phyloP scores from a whole-genome alignment of 2,329 filamentous ascomycete species.

The Fusarium setosum region DNA sequence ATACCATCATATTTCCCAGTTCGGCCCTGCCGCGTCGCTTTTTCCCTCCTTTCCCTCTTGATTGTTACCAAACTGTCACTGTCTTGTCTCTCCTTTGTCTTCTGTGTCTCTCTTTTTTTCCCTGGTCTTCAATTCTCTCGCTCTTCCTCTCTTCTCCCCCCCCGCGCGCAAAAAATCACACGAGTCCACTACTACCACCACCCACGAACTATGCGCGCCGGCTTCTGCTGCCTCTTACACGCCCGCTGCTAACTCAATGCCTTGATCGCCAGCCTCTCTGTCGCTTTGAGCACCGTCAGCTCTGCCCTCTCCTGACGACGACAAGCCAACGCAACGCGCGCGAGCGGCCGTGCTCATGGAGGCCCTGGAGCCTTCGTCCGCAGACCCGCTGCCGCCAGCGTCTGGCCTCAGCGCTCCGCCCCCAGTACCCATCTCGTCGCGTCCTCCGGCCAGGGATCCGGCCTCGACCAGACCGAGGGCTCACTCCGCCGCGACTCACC shows the following conservation, averaged over 20 bases:
- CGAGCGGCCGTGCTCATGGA: slow-evolving; percentile 42
- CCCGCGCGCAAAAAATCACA: slow-evolving; percentile 12
- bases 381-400: slow-evolving; percentile 42
- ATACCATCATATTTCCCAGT: slow-evolving; percentile 13
- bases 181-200: no score
- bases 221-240: slow-evolving; percentile 11
- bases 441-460: slow-evolving; percentile 40
- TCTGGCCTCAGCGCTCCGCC: slow-evolving; percentile 44
- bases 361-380: slow-evolving; percentile 40
- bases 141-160: background rate
- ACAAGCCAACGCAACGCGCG: slow-evolving; percentile 30
- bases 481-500: slow-evolving; percentile 14
- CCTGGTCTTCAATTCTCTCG: background rate
- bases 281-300: slow-evolving; percentile 43
- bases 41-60: slow-evolving; percentile 12
- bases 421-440: slow-evolving; percentile 33
- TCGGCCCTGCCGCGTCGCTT: slow-evolving; percentile 24
- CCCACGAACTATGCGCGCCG: slow-evolving; percentile 31
- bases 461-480: slow-evolving; percentile 30
- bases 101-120: background rate
- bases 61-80: background rate
- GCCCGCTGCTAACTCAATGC: slow-evolving; percentile 41
- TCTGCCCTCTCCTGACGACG: slow-evolving; percentile 39
- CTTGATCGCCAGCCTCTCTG: slow-evolving; percentile 34
- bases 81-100: background rate